Base-by-base conservation (phyloP, 2,329 filamentous ascomycete species). In the Aspergillus ustus region DNA sequence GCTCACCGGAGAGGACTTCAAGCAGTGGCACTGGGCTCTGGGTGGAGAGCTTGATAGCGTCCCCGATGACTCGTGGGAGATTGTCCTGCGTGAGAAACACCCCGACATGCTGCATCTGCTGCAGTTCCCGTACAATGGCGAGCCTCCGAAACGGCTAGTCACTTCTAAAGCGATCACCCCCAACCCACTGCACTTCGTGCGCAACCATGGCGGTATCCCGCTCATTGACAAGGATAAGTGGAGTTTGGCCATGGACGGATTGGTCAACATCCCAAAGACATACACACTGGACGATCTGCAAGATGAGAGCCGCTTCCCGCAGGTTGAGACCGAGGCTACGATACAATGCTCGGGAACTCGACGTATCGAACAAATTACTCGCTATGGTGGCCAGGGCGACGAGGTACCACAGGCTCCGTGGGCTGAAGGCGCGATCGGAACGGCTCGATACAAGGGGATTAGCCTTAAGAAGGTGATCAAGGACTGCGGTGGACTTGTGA, bases 171-270 rank as follows among this genome's bases (percentile, higher is more conserved):
- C 72, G 0, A 82, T 91, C 44, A 92, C 89, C 0, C 78, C 82
- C 0, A 92, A 90, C 63, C 66, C 78, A 4, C 77, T 84, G n/a
- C 85, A 88, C 66, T 92, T 90, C 65, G 86, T 92, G 0, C 81
- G 89, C 7, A 92, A 92, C 62, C 89, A 92, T 63, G 89, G 89
- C 9, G 89, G 89, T 0, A 86, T 92, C 19, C 90, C 90, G 0
- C 78, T 84, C 7, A 90, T 91, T 57, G 82, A 89, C 8, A 76
- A 81, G 1, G 80, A 84, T 0, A 78, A 82, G 2, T 89, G 78
- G 68, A 81, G 77, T 25, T 78, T 89, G 17, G 75, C 78, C 2
- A 72, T 91, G 5, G 85, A 87, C 60, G 88, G 88, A 0, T 78
- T 89, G 0, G 88, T 91, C 3, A 83, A 83, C 6, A 78, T 84